These are phyloP conservation scores for Theileria sp. DNA, from an alignment of 169 alveolate genomes.

Conservation along the genomic window DNA sequence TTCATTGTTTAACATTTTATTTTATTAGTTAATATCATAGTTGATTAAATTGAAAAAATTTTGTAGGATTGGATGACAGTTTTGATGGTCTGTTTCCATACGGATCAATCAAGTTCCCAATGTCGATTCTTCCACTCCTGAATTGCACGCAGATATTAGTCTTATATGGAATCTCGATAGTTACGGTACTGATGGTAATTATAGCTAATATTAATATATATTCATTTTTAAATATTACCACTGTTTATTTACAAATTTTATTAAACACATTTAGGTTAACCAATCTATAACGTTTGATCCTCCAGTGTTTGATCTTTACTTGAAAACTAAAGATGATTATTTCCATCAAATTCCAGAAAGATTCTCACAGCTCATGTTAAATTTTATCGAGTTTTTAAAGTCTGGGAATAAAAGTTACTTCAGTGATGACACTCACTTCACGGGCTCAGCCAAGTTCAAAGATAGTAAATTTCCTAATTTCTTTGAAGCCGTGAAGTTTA, in stretches of 20 bases:
- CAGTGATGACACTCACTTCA: constrained; percentile 13
- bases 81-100: constrained; percentile 60
- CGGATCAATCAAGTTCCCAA: constrained; percentile 21
- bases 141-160: constrained; percentile 24
- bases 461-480: neutral
- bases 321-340: constrained; percentile 12
- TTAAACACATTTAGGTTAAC: constrained; percentile 21
- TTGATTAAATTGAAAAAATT: neutral
- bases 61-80: constrained; percentile 27
- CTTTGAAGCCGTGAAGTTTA: constrained; percentile 24
- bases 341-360: constrained; percentile 8
- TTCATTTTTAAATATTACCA: neutral
- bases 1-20: constrained; percentile 5
- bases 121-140: constrained; percentile 22
- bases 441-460: constrained; percentile 10
- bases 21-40: constrained; percentile 16
- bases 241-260: neutral
- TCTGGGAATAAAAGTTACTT: constrained; percentile 15
- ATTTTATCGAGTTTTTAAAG: constrained; percentile 12
- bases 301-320: constrained; percentile 37
- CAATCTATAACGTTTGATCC: constrained; percentile 41
- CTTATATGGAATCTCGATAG: constrained; percentile 42
- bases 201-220: constrained; percentile 7
- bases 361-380: constrained; percentile 4
- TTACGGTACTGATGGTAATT: constrained; percentile 21